Evolutionary conservation across 495 filamentous ascomycete species (phyloP).

Genomic region (Trichoderma asperelloides): DNA sequence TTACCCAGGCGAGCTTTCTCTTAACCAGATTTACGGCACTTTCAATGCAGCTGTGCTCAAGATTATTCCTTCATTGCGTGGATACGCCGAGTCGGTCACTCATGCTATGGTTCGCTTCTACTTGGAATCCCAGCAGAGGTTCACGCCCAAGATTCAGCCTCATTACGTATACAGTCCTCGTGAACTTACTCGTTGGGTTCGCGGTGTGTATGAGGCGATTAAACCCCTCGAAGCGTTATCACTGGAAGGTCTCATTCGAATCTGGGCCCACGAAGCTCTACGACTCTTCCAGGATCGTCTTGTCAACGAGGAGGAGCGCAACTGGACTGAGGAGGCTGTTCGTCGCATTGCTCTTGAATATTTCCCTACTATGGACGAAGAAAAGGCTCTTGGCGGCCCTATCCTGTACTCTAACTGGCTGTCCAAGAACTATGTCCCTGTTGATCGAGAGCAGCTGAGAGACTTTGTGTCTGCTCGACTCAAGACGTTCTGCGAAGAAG

Average conservation of each 20-base stretch:
- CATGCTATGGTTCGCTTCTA: constrained; percentile 98
- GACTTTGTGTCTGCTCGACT: constrained; percentile 97
- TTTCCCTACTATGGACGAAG: constrained; percentile 87
- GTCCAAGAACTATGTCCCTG: constrained; percentile 96
- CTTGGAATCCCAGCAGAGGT: constrained; percentile 82
- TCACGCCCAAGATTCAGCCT: constrained; percentile 91
- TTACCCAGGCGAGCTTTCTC: constrained; percentile 89
- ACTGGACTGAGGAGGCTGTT: constrained; percentile 86
- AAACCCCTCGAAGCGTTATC: constrained; percentile 78
- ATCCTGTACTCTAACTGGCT: constrained; percentile 99
- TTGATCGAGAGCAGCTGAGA: constrained; percentile 85
- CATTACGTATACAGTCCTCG: constrained; percentile 99
- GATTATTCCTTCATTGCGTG: constrained; percentile 89
- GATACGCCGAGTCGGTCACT: constrained; percentile 87
- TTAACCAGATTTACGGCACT: constrained; percentile 95
- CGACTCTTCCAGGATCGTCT: constrained; percentile 95
- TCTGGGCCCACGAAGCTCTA: constrained; percentile 96
- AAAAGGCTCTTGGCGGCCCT: constrained; percentile 80
- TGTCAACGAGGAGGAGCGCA: constrained; percentile 85
- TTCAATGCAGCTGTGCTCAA: constrained; percentile 97
- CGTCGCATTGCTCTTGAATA: constrained; percentile 76
- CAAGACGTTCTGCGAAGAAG: constrained; percentile 98
- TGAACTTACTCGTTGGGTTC: constrained; percentile 94
- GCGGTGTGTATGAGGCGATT: constrained; percentile 94
- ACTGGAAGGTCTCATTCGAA: constrained; percentile 86